These are phyloP conservation scores for Candolleomyces aberdarensis DNA, from an alignment of 768 basidiomycete genomes.

Conservation along the genomic window DNA sequence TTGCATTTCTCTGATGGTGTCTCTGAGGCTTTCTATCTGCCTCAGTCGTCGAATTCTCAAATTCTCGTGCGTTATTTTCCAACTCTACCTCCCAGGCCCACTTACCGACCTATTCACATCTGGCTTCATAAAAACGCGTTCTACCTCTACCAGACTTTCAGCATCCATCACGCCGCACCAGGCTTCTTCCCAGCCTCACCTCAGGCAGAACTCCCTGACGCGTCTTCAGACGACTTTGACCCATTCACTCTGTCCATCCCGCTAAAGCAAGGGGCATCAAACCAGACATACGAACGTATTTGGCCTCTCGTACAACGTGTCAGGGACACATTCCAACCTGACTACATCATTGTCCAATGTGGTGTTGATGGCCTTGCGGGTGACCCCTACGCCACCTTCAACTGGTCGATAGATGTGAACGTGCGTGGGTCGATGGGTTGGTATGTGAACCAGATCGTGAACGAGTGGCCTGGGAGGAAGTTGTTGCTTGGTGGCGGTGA, in stretches of 20 bases:
- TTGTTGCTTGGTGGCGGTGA: slow-evolving; percentile 73
- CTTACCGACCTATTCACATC: background rate
- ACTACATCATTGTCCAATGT: slow-evolving; percentile 81
- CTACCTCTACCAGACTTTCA: slow-evolving; percentile 56
- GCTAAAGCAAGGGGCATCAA: slow-evolving; percentile 66
- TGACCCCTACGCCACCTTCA: slow-evolving; percentile 74
- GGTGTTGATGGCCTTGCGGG: slow-evolving; percentile 86
- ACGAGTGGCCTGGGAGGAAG: slow-evolving; percentile 57
- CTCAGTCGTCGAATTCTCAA: slow-evolving; percentile 35
- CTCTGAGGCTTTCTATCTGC: slow-evolving; percentile 65
- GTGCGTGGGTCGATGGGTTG: slow-evolving; percentile 65
- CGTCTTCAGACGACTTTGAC: slow-evolving; percentile 37
- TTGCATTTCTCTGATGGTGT: slow-evolving; percentile 91
- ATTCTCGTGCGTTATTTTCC: slow-evolving; percentile 37
- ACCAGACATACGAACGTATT: slow-evolving; percentile 55
- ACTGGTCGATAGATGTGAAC: slow-evolving; percentile 56
- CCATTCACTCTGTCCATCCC: slow-evolving; percentile 81
- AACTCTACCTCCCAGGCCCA: background rate
- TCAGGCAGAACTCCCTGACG: slow-evolving; percentile 43
- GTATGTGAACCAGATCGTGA: slow-evolving; percentile 52
- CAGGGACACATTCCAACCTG: slow-evolving; percentile 61
- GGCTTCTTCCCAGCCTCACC: slow-evolving; percentile 80
- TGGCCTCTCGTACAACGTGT: slow-evolving; percentile 66
- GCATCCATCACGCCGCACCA: slow-evolving; percentile 77
- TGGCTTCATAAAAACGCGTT: background rate